Evolutionary conservation across 2,329 filamentous ascomycete genomes (phyloP).

Genomic region (Trichoderma semiorbis): DNA sequence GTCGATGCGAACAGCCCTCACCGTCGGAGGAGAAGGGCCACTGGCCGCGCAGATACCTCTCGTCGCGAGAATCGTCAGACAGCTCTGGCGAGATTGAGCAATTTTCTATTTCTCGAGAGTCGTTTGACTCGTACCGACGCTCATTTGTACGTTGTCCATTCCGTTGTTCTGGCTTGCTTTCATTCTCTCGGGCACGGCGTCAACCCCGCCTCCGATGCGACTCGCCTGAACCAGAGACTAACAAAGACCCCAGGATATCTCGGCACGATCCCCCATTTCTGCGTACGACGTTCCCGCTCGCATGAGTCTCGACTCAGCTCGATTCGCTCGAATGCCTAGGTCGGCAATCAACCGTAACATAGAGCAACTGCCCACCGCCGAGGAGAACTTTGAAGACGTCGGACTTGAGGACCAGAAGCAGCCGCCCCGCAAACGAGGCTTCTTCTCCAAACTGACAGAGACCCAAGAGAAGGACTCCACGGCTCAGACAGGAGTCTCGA

Average conservation of each 20-base stretch:
- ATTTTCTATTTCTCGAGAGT: conserved; percentile 93
- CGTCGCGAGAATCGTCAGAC: conserved; percentile 53
- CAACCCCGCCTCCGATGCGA: neutral
- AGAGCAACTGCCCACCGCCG: conserved; percentile 62
- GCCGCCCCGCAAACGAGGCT: conserved; percentile 55
- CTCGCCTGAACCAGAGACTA: conserved; percentile 13
- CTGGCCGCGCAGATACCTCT: conserved; percentile 61
- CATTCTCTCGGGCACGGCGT: neutral
- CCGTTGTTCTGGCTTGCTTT: neutral
- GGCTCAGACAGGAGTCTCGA: conserved; percentile 42
- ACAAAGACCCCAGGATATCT: conserved; percentile 68
- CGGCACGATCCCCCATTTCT: conserved; percentile 74
- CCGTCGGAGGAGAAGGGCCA: conserved; percentile 79
- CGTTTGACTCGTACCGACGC: conserved; percentile 92
- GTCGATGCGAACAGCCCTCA: conserved; percentile 60
- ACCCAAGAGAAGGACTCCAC: conserved; percentile 32
- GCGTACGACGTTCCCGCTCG: conserved; percentile 60
- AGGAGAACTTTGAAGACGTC: conserved; percentile 87
- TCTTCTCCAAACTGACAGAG: conserved; percentile 76
- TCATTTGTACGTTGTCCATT: conserved; percentile 72
- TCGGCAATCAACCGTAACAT: conserved; percentile 58
- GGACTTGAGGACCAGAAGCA: conserved; percentile 72
- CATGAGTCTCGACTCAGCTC: conserved; percentile 75
- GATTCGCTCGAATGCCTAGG: conserved; percentile 59
- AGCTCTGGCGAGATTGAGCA: conserved; percentile 81